A percentile compares a stretch with the other conserved stretches of the same genome.
These are phyloP conservation scores for Yamadazyma mexicana DNA, from an alignment of 1,139 yeast genomes.

Conservation along the genomic window DNA sequence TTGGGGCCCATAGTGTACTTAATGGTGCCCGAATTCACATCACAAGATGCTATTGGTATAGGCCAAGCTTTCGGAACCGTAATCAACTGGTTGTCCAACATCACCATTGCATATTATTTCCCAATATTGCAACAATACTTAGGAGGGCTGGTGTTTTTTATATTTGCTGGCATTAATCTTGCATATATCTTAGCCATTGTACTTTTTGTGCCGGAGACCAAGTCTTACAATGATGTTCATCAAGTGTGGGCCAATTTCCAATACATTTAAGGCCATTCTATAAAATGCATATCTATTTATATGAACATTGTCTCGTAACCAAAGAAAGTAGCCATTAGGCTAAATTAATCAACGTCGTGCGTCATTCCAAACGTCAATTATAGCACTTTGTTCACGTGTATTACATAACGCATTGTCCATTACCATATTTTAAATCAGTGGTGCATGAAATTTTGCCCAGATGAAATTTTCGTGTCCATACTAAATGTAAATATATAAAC, in stretches of 20 bases:
- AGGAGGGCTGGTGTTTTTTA: constrained; percentile 31
- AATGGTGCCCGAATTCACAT: constrained; percentile 78
- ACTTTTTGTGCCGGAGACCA: constrained; percentile 36
- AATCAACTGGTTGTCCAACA: constrained; percentile 83
- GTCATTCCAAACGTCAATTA: no score
- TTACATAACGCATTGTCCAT: no score
- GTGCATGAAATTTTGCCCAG: not conserved
- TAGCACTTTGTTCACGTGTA: no score
- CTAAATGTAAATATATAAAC: not conserved
- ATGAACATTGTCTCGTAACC: no score
- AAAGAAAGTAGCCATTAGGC: no score
- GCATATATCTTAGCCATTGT: constrained; percentile 21
- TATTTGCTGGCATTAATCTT: constrained; percentile 25
- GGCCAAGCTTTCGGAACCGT: constrained; percentile 90
- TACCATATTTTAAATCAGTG: no score
- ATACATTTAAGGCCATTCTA: constrained; percentile 3
- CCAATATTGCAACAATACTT: constrained; percentile 45
- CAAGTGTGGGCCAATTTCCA: constrained; percentile 28
- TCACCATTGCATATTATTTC: constrained; percentile 71
- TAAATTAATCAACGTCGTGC: no score
- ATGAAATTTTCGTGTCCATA: not conserved
- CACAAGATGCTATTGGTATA: constrained; percentile 65
- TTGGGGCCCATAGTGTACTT: constrained; percentile 90
- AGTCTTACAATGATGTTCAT: constrained; percentile 22
- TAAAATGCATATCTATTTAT: no score